phyloP scores from a whole-genome alignment of 441 rosid species.

The Bocquillonia castaneifolia region DNA sequence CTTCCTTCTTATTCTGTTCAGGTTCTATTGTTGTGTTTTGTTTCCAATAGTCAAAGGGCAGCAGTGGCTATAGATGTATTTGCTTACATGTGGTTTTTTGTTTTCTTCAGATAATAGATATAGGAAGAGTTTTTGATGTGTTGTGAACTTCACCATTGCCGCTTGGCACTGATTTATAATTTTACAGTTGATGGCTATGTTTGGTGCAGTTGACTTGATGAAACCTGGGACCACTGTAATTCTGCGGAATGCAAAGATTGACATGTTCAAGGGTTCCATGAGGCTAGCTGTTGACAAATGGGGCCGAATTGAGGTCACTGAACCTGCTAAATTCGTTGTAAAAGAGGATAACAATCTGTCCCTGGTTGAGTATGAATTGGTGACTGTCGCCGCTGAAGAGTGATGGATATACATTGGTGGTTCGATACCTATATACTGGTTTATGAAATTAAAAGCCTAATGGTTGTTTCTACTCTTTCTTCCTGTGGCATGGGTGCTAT shows the following conservation, averaged over 20 bases:
- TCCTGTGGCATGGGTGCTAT: background rate
- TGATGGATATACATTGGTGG: background rate
- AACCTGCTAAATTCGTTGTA: conserved; percentile 33
- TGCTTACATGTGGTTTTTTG: too few species aligned
- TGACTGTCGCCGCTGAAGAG: conserved; percentile 25
- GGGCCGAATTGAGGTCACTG: conserved; percentile 64
- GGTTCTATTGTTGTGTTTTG: background rate
- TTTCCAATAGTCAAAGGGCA: background rate
- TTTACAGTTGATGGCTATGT: background rate
- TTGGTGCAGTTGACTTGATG: conserved; percentile 60
- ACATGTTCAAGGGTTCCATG: conserved; percentile 79
- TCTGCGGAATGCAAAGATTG: conserved; percentile 68
- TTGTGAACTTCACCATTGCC: background rate
- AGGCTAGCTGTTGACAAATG: conserved; percentile 78
- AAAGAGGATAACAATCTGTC: conserved; percentile 67
- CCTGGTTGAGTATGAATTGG: conserved; percentile 60
- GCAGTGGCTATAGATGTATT: background rate
- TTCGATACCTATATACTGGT: background rate
- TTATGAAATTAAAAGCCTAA: conserved; percentile 3
- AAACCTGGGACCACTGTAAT: conserved; percentile 53
- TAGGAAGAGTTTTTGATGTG: background rate
- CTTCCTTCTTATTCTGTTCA: background rate
- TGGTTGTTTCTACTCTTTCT: conserved; percentile 3
- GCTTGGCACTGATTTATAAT: background rate
- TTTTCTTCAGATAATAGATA: background rate